Conservation (phyloP, 768 basidiomycete genomes). For the Auriscalpium vulgare region DNA sequence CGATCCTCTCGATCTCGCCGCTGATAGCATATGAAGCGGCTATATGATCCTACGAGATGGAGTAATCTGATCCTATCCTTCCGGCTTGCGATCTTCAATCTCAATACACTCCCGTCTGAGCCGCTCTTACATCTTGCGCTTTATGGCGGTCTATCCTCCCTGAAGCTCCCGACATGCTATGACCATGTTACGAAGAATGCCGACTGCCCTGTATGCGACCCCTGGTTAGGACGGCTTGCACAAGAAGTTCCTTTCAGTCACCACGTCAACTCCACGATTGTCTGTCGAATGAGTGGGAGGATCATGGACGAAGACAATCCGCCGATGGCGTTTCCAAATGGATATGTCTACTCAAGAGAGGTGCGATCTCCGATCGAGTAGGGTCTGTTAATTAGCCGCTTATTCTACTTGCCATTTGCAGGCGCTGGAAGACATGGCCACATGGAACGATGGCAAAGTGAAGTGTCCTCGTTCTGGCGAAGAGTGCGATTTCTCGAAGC, state of each 20-base stretch:
- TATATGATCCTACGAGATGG: conserved; percentile 85
- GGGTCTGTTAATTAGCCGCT: too few species aligned
- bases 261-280: conserved; percentile 92
- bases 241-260: conserved; percentile 86
- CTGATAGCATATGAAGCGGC: conserved; percentile 38
- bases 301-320: conserved; percentile 95
- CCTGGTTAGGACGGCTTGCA: conserved; percentile 67
- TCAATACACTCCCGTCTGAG: conserved; percentile 83
- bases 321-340: conserved; percentile 87
- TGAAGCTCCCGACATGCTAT: conserved; percentile 86
- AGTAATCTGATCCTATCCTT: conserved; percentile 63
- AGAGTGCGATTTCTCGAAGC: conserved; percentile 50
- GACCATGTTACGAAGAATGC: conserved; percentile 54
- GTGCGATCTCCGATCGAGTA: conserved; percentile 28
- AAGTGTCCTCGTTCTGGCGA: conserved; percentile 73
- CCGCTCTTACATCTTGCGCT: conserved; percentile 82
- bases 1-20: background rate
- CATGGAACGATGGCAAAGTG: conserved; percentile 70
- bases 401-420: conserved; percentile 21
- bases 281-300: conserved; percentile 83
- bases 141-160: conserved; percentile 84
- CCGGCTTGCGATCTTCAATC: conserved; percentile 76
- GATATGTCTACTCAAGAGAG: conserved; percentile 90
- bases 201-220: conserved; percentile 89
- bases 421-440: conserved; percentile 85